phyloP scores from a whole-genome alignment of 768 basidiomycete genomes.

The Sporobolomyces phaffii region DNA sequence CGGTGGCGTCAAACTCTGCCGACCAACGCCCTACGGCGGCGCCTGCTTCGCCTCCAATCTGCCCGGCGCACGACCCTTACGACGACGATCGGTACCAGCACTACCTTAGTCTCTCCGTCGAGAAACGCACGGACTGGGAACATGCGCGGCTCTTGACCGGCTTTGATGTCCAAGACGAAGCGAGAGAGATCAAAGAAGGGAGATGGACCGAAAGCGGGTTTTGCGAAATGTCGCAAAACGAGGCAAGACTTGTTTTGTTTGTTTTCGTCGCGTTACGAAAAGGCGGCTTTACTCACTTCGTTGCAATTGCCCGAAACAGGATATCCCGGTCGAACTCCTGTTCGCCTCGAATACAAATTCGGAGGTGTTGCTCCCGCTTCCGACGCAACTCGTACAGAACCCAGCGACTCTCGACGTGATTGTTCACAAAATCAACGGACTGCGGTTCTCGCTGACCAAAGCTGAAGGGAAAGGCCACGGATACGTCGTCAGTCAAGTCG shows the following conservation, averaged over 20 bases:
- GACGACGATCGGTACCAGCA: constrained; percentile 42
- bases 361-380: not conserved
- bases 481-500: constrained; percentile 31
- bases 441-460: constrained; percentile 33
- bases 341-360: constrained; percentile 25
- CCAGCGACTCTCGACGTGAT: constrained; percentile 1
- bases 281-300: too few species aligned
- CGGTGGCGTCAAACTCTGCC: not conserved
- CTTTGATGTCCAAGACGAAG: constrained; percentile 52
- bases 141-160: constrained; percentile 70
- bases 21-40: not conserved
- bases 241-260: constrained; percentile 42
- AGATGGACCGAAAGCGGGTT: constrained; percentile 66
- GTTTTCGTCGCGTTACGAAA: too few species aligned
- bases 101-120: constrained; percentile 59
- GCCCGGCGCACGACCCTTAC: constrained; percentile 58
- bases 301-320: too few species aligned
- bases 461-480: constrained; percentile 16
- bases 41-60: constrained; percentile 47
- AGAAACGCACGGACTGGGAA: constrained; percentile 67
- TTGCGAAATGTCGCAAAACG: constrained; percentile 65
- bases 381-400: constrained; percentile 6
- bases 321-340: constrained; percentile 36
- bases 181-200: constrained; percentile 44
- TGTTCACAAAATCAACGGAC: constrained; percentile 29